Percentiles rank a stretch among this genome's conserved stretches.
Conservation (phyloP, 129 eudicot genomes). For the Centaurea solstitialis region DNA sequence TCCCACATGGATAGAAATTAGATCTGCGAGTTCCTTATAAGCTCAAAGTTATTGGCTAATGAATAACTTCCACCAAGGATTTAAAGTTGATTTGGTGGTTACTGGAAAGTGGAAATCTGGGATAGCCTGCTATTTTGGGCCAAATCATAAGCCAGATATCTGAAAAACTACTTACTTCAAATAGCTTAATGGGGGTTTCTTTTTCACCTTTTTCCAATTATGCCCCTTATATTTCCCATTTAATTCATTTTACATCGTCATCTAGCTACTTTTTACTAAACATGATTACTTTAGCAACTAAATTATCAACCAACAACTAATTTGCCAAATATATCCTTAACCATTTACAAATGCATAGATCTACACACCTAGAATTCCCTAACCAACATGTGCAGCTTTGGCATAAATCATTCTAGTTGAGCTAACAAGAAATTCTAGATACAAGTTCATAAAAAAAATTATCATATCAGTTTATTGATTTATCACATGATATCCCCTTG, state of each 20-base stretch:
- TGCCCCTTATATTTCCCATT: background rate
- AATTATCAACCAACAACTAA: background rate
- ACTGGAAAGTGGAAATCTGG: too few species aligned
- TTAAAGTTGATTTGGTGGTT: background rate
- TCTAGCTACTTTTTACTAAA: background rate
- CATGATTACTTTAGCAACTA: background rate
- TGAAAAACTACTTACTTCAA: background rate
- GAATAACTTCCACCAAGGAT: background rate
- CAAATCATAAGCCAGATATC: background rate
- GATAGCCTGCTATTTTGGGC: background rate
- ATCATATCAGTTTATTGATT: background rate
- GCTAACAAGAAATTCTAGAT: too few species aligned
- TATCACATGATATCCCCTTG: background rate
- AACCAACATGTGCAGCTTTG: too few species aligned
- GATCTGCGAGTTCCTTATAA: background rate
- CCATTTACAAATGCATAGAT: background rate
- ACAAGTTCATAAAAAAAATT: too few species aligned
- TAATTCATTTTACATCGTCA: background rate
- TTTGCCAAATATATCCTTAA: too few species aligned
- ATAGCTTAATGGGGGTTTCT: background rate
- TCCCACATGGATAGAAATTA: background rate
- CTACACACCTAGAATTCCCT: background rate
- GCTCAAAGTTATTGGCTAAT: background rate
- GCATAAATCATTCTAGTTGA: too few species aligned
- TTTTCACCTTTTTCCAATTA: background rate